Base-by-base conservation (phyloP, 345 rosid species). In the Rhodamnia rubescens region DNA sequence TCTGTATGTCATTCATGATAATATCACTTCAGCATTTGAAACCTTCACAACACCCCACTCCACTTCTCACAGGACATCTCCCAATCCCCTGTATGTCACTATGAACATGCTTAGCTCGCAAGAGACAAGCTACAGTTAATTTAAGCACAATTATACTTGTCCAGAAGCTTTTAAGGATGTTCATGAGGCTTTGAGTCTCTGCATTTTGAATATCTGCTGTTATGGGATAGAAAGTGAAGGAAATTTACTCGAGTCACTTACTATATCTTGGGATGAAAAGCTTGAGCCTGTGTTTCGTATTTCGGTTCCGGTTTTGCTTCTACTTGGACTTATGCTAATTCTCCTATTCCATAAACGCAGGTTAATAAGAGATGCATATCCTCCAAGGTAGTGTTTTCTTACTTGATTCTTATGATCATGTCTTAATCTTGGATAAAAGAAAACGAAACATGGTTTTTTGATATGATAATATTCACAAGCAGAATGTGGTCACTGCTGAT, bases 311-410 rank as follows among this genome's bases (percentile, higher is more conserved):
- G 12, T 69, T 69, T 18, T 69, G 47, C 78, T 69, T 36, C 24
- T 69, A 36, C 2, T 18, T 2, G 8, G 47, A 53, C 11, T 15
- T 64, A 49, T 11, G 80, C 51, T 56, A 29, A 69, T 69, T 57
- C 26, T 22, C 8, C 74, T 87, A 83, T 78, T 56, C 32, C 21
- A 55, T 36, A 44, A 27, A 54, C 90, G 86, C 90, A 90, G 94
- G 89, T 1, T 21, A 54, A 32, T 42, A 75, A 53, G 87, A 88
- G 92, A 59, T 56, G 84, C 83, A 88, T 92, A 64, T 90, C 95
- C 54, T 90, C 92, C 16, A 94, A 92, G 93, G 92, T 92, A 85
- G 53, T 75, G 22, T 56, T 49, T 29, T 20, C 84, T 13, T 36
- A 56, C 81, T 52, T 3, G 21, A 29, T 18, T 18, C n/a, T 51